Conservation (phyloP, 208 protist species). For the Wallacemonas sp. region DNA sequence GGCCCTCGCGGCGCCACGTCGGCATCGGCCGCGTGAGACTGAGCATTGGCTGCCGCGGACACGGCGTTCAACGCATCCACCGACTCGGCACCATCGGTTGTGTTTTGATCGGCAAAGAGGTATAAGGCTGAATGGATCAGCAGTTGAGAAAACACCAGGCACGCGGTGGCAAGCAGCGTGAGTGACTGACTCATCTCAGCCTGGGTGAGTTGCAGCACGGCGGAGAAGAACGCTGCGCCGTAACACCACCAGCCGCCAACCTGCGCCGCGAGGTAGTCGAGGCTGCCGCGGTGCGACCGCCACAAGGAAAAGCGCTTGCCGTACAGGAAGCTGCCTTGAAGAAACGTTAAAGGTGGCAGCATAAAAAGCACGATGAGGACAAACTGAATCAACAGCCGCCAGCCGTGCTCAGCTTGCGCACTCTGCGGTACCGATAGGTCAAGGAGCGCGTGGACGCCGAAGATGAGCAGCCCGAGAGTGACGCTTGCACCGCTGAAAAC, state of each 20-base stretch:
- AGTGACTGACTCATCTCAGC: constrained; percentile 26
- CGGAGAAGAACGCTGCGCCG: constrained; percentile 54
- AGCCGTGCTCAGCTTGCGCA: constrained; percentile 3
- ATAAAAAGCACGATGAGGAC: constrained; percentile 49
- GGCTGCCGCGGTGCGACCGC: constrained; percentile 51
- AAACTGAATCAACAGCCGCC: constrained; percentile 25
- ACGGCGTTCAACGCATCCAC: too few species aligned
- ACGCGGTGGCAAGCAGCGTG: constrained; percentile 39
- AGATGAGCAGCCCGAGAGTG: background rate
- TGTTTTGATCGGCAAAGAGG: constrained; percentile 32
- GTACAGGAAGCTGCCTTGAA: constrained; percentile 59
- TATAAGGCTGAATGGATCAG: constrained; percentile 69
- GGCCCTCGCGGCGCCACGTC: too few species aligned
- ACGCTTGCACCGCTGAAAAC: background rate
- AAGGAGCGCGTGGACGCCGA: background rate
- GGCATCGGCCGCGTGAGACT: too few species aligned
- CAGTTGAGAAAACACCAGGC: constrained; percentile 52
- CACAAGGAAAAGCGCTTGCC: constrained; percentile 59
- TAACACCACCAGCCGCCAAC: constrained; percentile 57
- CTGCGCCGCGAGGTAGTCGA: constrained; percentile 65
- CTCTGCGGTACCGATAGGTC: background rate
- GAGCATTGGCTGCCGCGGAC: too few species aligned
- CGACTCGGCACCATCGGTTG: too few species aligned
- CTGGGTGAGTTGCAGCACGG: constrained; percentile 53
- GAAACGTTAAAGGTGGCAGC: constrained; percentile 61